phyloP scores from a whole-genome alignment of 2,329 filamentous ascomycete species.

The Aspergillus sp. region DNA sequence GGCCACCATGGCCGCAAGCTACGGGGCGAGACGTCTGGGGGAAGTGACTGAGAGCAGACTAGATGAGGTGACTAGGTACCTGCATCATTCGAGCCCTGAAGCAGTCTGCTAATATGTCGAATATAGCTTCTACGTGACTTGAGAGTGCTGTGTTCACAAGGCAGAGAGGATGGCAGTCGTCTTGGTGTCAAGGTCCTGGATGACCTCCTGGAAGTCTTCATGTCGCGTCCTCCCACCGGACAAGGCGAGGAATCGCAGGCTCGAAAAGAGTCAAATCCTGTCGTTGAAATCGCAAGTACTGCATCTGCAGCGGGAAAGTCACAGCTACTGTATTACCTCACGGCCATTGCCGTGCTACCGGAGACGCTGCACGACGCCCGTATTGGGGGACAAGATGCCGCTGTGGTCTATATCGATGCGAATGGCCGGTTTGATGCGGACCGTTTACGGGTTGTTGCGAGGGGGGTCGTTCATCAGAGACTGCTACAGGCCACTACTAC shows the following conservation, averaged over 20 bases:
- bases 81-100: neutral
- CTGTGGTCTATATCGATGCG: slow-evolving; percentile 50
- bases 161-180: slow-evolving; percentile 3
- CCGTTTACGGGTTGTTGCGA: slow-evolving; percentile 33
- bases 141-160: slow-evolving; percentile 16
- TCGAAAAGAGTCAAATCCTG: slow-evolving; percentile 6
- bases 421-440: slow-evolving; percentile 47
- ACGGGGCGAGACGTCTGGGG: slow-evolving; percentile 47
- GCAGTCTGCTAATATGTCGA: neutral
- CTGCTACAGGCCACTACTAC: neutral
- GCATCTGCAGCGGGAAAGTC: slow-evolving; percentile 50
- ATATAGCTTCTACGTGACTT: slow-evolving; percentile 25
- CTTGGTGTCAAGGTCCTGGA: slow-evolving; percentile 44
- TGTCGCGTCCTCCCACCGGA: slow-evolving; percentile 11
- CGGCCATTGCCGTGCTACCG: slow-evolving; percentile 46
- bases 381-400: slow-evolving; percentile 40
- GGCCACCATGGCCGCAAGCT: slow-evolving; percentile 22
- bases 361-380: slow-evolving; percentile 17
- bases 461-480: slow-evolving; percentile 17
- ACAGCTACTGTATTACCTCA: slow-evolving; percentile 50
- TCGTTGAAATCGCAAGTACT: slow-evolving; percentile 48
- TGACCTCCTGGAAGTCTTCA: slow-evolving; percentile 31
- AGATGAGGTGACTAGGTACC: slow-evolving; percentile 39
- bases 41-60: slow-evolving; percentile 44
- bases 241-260: neutral